Evolutionary conservation across 495 filamentous ascomycete species (phyloP), one percentile per base, ranked within the genome.

Genomic region (Durotheca rogersii): DNA sequence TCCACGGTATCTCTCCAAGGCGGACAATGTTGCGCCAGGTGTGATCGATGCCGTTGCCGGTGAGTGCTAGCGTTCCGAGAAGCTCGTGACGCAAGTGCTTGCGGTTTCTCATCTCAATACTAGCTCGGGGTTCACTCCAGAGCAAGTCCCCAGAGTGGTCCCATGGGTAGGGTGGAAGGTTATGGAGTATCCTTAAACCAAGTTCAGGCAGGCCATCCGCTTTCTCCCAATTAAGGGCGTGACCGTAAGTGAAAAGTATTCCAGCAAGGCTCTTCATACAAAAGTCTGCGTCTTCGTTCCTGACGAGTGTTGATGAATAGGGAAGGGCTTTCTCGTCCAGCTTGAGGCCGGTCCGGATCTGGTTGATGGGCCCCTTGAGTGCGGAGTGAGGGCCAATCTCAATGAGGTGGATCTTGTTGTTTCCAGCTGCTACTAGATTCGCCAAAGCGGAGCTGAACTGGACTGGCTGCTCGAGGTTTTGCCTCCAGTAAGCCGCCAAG

Each of bases 361-460:
- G 72, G 35, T 72, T 70, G 27, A 83, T 61, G 1, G 81, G 79
- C 0, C 75, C 76, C 34, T 75, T 67, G 0, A 88, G 65, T 0
- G 82, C 78, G 4, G 70, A 59, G 49, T 87, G 83, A 17, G 85
- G 81, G 0, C 85, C 84, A 15, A 85, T 64, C 49, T 86, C 83
- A 9, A 87, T 40, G 3, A 85, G 38, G 16, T 58, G 29, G 48
- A 50, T 35, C n/a, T n/a, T n/a, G n/a, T n/a, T n/a, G 4, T 50
- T 41, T 4, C 31, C 46, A 38, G 36, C 45, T 33, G 62, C 37
- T 10, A 65, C 7, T 7, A 72, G 31, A 10, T 53, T 39, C 16
- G 9, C n/a, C 2, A 72, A 15, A 12, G 65, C 65, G 3, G 62
- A 39, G 0, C 65, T 58, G 50, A 78, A 79, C 18, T 56, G 66